Evolutionary conservation across 2,329 filamentous ascomycete species (phyloP).

Genomic region (Ambrosiella cleistominuta): DNA sequence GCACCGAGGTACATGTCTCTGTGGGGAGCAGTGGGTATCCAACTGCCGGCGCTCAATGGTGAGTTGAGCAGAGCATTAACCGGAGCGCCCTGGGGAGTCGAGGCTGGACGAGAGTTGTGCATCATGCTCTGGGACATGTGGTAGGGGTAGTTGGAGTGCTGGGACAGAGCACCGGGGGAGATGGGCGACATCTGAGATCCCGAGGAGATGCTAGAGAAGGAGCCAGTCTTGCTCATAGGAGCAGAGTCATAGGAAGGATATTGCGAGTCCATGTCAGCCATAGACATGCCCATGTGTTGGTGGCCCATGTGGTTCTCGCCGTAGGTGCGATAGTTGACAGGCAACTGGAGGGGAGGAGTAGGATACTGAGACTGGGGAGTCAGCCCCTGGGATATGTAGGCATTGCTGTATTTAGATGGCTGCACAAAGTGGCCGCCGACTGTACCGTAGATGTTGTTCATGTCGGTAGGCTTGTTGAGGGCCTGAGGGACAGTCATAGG

Average conservation of each 20-base stretch:
- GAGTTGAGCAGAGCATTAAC: conserved; percentile 12
- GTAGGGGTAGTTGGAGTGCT: neutral
- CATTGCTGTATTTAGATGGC: neutral
- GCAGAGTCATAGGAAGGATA: neutral
- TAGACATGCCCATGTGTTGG: neutral
- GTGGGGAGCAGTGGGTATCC: neutral
- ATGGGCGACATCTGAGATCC: conserved; percentile 6
- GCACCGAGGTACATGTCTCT: conserved; percentile 9
- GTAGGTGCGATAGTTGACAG: conserved; percentile 1
- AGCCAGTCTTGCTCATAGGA: conserved; percentile 9
- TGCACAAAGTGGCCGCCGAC: conserved; percentile 4
- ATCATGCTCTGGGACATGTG: neutral
- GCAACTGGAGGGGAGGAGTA: conserved; percentile 6
- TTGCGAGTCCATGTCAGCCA: neutral
- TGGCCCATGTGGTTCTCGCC: neutral
- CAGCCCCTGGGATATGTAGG: conserved; percentile 1
- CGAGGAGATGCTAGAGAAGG: conserved; percentile 10
- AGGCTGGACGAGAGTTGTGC: neutral
- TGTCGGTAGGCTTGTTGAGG: neutral
- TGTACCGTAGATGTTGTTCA: conserved; percentile 6
- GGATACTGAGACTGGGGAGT: conserved; percentile 4
- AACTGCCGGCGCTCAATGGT: conserved; percentile 2
- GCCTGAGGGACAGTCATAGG: neutral
- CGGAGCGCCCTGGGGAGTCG: neutral
- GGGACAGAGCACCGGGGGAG: neutral